These are phyloP conservation scores for Pseudogymnoascus sp. DNA, from an alignment of 2,329 filamentous ascomycete genomes.

Conservation along the genomic window DNA sequence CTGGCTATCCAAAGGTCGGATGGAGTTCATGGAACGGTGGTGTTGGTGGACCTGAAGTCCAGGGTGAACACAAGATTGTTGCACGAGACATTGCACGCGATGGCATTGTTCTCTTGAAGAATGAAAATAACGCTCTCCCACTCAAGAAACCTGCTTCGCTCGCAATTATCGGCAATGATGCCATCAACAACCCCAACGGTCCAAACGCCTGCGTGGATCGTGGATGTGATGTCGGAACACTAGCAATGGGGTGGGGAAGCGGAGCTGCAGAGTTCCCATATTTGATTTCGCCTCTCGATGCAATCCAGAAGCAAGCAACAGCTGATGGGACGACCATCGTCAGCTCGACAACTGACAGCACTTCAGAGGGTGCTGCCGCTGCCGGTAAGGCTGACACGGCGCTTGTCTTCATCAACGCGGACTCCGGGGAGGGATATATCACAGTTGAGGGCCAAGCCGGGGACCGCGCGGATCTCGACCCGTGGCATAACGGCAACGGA, in stretches of 20 bases:
- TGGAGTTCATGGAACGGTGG: constrained; percentile 31
- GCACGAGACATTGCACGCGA: constrained; percentile 47
- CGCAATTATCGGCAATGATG: constrained; percentile 54
- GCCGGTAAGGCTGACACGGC: constrained; percentile 48
- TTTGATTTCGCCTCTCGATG: constrained; percentile 55
- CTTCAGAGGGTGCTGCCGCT: constrained; percentile 18
- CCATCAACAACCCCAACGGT: constrained; percentile 50
- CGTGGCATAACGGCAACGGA: constrained; percentile 40
- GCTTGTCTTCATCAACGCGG: constrained; percentile 57
- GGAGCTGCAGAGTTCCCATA: constrained; percentile 31
- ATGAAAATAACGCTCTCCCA: constrained; percentile 47
- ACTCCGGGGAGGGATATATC: constrained; percentile 61
- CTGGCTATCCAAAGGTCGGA: constrained; percentile 39
- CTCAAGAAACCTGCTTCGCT: constrained; percentile 44
- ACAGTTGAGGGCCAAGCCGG: constrained; percentile 35
- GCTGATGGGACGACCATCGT: constrained; percentile 44
- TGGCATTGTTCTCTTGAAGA: constrained; percentile 60
- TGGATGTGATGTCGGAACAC: constrained; percentile 50
- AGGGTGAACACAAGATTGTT: constrained; percentile 53
- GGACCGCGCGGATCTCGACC: constrained; percentile 55
- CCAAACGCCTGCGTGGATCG: constrained; percentile 55
- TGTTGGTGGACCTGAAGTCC: constrained; percentile 35
- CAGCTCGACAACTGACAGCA: constrained; percentile 45
- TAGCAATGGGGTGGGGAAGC: constrained; percentile 54
- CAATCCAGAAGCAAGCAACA: constrained; percentile 49